Evolutionary conservation across 805 yeast species (phyloP), one percentile per base, ranked within the genome.

Genomic region (Saccharomycopsis synnaedendra): DNA sequence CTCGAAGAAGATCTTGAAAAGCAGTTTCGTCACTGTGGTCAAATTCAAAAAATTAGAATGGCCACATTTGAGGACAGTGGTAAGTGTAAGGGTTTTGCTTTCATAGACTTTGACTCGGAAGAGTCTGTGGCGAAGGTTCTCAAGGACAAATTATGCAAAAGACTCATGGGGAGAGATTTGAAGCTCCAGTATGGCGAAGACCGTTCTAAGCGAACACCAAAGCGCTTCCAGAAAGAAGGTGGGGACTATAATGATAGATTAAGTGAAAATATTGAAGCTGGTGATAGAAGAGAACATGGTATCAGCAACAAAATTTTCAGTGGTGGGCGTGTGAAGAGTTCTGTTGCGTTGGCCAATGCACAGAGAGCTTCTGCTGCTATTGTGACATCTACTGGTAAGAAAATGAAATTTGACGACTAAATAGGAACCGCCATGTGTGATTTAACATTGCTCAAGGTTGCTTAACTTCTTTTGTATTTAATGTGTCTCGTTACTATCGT

Each of bases 11-110:
- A 79, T 53, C 67, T 90, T 41, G 80, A 78, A 54, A 82, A 78
- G 56, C 95, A 85, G 54, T 90, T 90, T 70, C 82, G 83, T 64
- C 90, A 83, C 58, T 88, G 95, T 66, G 97, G 97, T 38, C 88
- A 84, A 54, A 90, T 94, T 50, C 66, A 71, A 32, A 77, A 77
- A 55, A 77, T 90, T 46, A 76, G 98, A 63, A 90, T 89, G 94
- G 97, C 97, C 3, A 89, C 98, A n/a, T 90, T 90, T 65, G 88
- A 93, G 65, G 98, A 90, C 61, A 69, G 84, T 44, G 97, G 97
- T 1, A 90, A 89, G 61, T 90, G 97, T 70, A 93, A 93, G 64
- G 97, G 97, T 1, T 90, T 90, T 68, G 88, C 96, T 1, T 90
- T 93, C 59, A 68, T 90, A 35, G 97, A 90, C 63, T 90, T 89